Evolutionary conservation across 257 asterid species (phyloP).

Genomic region (Capsicum pubescens): DNA sequence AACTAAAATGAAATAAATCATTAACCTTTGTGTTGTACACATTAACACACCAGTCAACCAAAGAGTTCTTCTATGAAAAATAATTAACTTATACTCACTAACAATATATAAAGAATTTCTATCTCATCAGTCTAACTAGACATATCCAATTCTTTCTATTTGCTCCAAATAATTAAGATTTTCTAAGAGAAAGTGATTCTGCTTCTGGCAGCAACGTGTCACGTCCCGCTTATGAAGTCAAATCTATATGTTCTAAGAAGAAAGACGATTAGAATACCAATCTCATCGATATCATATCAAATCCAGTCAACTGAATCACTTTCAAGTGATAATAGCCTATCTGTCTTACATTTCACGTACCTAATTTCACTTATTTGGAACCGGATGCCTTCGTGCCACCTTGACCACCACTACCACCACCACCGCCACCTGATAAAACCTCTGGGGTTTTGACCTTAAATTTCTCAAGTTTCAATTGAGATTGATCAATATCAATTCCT

Average conservation of each 20-base stretch:
- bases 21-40: neutral
- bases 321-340: too few relatives aligned
- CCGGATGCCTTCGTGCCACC: neutral
- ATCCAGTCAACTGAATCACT: neutral
- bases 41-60: neutral
- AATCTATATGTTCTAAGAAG: too few relatives aligned
- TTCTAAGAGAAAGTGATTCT: too few relatives aligned
- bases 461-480: constrained; percentile 14
- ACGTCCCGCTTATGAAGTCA: too few relatives aligned
- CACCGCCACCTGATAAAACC: neutral
- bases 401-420: neutral
- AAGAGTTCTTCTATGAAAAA: neutral
- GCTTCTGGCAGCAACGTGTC: too few relatives aligned
- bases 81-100: neutral
- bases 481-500: neutral
- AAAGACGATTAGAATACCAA: too few relatives aligned
- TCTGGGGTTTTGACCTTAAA: constrained; percentile 31
- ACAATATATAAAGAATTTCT: neutral
- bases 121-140: neutral
- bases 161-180: too few relatives aligned
- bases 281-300: too few relatives aligned
- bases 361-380: neutral
- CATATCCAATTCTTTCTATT: too few relatives aligned
- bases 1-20: neutral
- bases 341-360: neutral